These are phyloP conservation scores for Cyphellophora attinorum DNA, from an alignment of 2,329 filamentous ascomycete genomes.

Conservation along the genomic window DNA sequence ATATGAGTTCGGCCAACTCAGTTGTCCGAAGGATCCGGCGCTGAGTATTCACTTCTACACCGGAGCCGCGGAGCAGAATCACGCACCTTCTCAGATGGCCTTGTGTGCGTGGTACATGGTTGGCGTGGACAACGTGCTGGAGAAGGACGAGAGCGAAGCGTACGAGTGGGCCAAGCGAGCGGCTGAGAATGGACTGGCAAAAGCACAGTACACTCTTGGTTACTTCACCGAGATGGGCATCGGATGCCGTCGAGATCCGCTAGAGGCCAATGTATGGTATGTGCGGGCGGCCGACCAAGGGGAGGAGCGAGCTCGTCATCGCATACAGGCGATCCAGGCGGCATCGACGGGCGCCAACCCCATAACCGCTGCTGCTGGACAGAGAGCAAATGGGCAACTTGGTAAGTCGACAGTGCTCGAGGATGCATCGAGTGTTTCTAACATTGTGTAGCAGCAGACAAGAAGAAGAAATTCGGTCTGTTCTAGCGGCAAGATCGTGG, in stretches of 20 bases:
- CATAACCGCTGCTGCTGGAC: slow-evolving; percentile 16
- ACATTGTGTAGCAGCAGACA: slow-evolving; percentile 15
- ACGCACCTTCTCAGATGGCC: slow-evolving; percentile 91
- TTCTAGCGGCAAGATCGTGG: slow-evolving; percentile 9
- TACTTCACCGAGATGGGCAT: slow-evolving; percentile 99
- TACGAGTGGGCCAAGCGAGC: slow-evolving; percentile 91
- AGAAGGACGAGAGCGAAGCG: slow-evolving; percentile 91
- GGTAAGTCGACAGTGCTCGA: slow-evolving; percentile 6
- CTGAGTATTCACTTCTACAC: slow-evolving; percentile 98
- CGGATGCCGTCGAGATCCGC: slow-evolving; percentile 82
- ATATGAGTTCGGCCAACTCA: slow-evolving; percentile 84
- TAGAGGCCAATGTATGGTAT: slow-evolving; percentile 98
- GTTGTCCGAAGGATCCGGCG: slow-evolving; percentile 81
- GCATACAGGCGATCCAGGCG: slow-evolving; percentile 75
- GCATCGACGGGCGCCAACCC: slow-evolving; percentile 54
- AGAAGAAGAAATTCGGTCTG: slow-evolving; percentile 22
- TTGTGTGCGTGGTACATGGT: slow-evolving; percentile 98
- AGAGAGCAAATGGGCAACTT: slow-evolving; percentile 10
- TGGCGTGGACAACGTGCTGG: slow-evolving; percentile 79
- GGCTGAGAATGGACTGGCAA: slow-evolving; percentile 65
- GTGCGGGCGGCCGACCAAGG: slow-evolving; percentile 89
- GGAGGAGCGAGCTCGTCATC: slow-evolving; percentile 79
- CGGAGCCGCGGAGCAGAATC: slow-evolving; percentile 72
- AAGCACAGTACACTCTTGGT: slow-evolving; percentile 87
- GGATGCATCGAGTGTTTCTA: neutral